These are phyloP conservation scores for Biscogniauxia mediterranea DNA, from an alignment of 2,329 filamentous ascomycete species.

Conservation along the genomic window DNA sequence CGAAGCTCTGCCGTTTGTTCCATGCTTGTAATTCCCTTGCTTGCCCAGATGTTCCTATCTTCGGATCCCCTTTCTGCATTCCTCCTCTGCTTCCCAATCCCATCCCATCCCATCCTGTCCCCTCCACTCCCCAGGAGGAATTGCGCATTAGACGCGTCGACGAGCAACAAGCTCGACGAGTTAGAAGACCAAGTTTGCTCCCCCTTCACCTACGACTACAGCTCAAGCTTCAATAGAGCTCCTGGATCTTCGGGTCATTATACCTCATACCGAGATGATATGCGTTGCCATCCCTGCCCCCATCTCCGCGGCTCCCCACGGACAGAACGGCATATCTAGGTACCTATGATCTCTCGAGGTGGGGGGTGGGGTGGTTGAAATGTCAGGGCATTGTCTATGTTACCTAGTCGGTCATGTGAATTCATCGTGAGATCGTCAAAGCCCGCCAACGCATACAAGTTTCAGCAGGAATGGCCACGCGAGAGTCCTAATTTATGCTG, in stretches of 20 bases:
- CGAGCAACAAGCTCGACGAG: not conserved
- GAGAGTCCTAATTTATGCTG: slow-evolving; percentile 1
- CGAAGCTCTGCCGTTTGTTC: slow-evolving; percentile 2
- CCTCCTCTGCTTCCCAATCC: not conserved
- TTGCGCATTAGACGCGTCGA: not conserved
- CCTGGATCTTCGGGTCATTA: slow-evolving; percentile 19
- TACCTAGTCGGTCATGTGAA: slow-evolving; percentile 7
- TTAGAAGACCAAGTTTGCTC: not conserved
- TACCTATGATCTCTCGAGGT: slow-evolving; percentile 12
- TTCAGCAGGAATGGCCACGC: slow-evolving; percentile 11
- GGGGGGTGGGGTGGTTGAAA: slow-evolving; percentile 21
- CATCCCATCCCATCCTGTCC: no score
- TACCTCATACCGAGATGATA: slow-evolving; percentile 25
- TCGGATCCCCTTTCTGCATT: not conserved
- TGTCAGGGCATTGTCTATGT: not conserved
- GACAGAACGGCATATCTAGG: slow-evolving; percentile 13
- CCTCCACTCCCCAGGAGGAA: not conserved
- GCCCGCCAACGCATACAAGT: slow-evolving; percentile 16
- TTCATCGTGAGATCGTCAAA: slow-evolving; percentile 25
- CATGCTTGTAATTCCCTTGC: not conserved
- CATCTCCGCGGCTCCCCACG: slow-evolving; percentile 20
- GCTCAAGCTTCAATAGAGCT: not conserved
- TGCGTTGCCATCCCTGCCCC: slow-evolving; percentile 22
- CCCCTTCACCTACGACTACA: not conserved
- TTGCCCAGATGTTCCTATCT: not conserved